These are phyloP conservation scores for Hyphopichia fennica DNA, from an alignment of 1,139 yeast species.

Conservation along the genomic window DNA sequence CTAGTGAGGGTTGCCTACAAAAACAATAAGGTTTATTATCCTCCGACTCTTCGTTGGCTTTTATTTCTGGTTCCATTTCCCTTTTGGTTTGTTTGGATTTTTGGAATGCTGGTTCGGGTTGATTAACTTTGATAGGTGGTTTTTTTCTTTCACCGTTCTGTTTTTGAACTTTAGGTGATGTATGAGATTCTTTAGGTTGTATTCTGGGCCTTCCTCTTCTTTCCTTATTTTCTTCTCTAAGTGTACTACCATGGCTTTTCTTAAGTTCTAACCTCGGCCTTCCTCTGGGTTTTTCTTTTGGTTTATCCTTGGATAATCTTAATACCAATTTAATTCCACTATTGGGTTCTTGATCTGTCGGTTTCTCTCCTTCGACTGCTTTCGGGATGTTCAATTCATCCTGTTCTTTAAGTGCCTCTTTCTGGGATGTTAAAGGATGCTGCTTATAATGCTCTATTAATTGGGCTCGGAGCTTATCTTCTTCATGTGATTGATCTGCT, in stretches of 20 bases:
- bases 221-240: conserved; percentile 3
- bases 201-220: conserved; percentile 1
- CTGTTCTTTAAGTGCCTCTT: conserved; percentile 40
- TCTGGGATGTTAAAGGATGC: conserved; percentile 39
- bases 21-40: conserved; percentile 36
- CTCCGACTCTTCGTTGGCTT: conserved; percentile 15
- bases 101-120: conserved; percentile 5
- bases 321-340: conserved; percentile 28
- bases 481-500: conserved; percentile 11
- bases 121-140: conserved; percentile 4
- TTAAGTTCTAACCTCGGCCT: conserved; percentile 2
- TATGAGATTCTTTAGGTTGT: conserved; percentile 2
- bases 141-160: conserved; percentile 5
- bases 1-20: conserved; percentile 46
- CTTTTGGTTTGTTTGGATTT: not conserved
- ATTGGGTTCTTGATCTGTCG: conserved; percentile 8
- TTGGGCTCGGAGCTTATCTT: conserved; percentile 28
- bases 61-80: not conserved
- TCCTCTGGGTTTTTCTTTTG: conserved; percentile 1
- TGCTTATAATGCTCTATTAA: conserved; percentile 34
- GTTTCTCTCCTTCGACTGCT: conserved; percentile 10
- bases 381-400: conserved; percentile 11
- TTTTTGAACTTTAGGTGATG: not conserved
- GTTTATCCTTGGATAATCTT: conserved; percentile 20
- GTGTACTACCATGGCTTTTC: not conserved